Evolutionary conservation across 305 asterid species (phyloP), one percentile per base, ranked within the genome.

Genomic region (Caryopteris hybrid): DNA sequence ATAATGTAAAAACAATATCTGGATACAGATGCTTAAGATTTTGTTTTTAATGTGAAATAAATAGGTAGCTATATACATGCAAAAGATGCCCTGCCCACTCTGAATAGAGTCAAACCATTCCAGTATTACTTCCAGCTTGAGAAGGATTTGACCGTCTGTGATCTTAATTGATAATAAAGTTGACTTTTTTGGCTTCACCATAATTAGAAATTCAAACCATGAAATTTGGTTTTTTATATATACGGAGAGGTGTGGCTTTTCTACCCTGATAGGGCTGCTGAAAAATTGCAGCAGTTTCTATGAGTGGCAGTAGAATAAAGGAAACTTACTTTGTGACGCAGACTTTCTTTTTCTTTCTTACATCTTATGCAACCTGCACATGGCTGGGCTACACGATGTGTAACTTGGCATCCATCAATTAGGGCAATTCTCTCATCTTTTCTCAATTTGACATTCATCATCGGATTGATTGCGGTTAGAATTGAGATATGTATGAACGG

Each of bases 371-470:
- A 52, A 59, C 27, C 60, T 48, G 25, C 33, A 29, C n/a, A n/a
- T 31, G 16, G 25, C 20, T 13, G n/a, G 8, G 22, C 47, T 67
- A 12, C 33, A 1, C 12, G 6, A 45, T 45, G 7, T 56, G 36
- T 39, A 66, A 61, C 50, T 33, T 59, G 65, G 31, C 60, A 38
- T 57, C 43, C 53, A 58, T 27, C 65, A 25, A 51, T 34, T 18
- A 50, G 54, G 48, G 13, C 29, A 29, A 51, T 33, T 59, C 45
- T 59, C 33, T 17, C 34, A 18, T n/a, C 13, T 46, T 5, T 58
- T 62, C 33, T 56, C 62, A 47, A 33, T 54, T 52, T 39, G 64
- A 29, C 48, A 4, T 64, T 74, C 53, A 17, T 54, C 75, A 61
- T 34, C 7, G 39, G 22, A 23, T 68, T 31, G 20, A 21, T 27